Percentiles rank a stretch among this genome's conserved stretches.
Evolutionary conservation across 1,284 basidiomycete species (phyloP).

Genomic region (Cutaneotrichosporon cavernicola): DNA sequence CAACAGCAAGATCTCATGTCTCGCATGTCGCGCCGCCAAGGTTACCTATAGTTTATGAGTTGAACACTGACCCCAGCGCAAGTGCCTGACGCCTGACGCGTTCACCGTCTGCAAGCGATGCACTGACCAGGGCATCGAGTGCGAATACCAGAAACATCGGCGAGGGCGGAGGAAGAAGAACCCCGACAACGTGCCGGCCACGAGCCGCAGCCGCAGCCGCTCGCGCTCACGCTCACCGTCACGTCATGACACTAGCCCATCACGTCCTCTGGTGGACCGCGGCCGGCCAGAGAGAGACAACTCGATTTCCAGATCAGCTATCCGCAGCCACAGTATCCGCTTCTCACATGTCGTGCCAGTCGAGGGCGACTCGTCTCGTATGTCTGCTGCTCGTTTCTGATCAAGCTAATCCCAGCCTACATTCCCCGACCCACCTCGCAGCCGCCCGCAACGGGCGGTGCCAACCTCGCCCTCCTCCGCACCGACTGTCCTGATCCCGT

Average conservation of each 20-base stretch:
- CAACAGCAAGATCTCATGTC: conserved; percentile 30
- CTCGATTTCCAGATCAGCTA: conserved; percentile 6
- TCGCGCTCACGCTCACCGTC: conserved; percentile 14
- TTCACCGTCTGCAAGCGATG: conserved; percentile 32
- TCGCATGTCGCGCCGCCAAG: conserved; percentile 35
- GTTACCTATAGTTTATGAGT: conserved; percentile 20
- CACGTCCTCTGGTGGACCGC: conserved; percentile 1
- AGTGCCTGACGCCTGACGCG: conserved; percentile 32
- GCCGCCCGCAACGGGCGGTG: conserved; percentile 7
- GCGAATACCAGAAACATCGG: conserved; percentile 35
- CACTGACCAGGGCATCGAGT: conserved; percentile 28
- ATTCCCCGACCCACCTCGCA: conserved; percentile 15
- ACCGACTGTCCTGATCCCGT: conserved; percentile 39
- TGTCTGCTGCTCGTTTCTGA: conserved; percentile 2
- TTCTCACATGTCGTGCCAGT: conserved; percentile 36
- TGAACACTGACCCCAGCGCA: conserved; percentile 26
- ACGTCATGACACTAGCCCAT: neutral
- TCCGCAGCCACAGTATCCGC: conserved; percentile 18
- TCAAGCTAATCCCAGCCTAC: conserved; percentile 16
- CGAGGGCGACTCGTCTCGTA: conserved; percentile 34
- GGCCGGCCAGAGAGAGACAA: neutral
- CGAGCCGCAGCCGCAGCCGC: neutral
- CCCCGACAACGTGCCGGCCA: conserved; percentile 6
- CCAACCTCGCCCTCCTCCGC: conserved; percentile 12
- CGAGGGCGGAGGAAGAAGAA: conserved; percentile 30